Conservation (phyloP, 2,329 filamentous ascomycete genomes). For the Trichoderma lentiforme region DNA sequence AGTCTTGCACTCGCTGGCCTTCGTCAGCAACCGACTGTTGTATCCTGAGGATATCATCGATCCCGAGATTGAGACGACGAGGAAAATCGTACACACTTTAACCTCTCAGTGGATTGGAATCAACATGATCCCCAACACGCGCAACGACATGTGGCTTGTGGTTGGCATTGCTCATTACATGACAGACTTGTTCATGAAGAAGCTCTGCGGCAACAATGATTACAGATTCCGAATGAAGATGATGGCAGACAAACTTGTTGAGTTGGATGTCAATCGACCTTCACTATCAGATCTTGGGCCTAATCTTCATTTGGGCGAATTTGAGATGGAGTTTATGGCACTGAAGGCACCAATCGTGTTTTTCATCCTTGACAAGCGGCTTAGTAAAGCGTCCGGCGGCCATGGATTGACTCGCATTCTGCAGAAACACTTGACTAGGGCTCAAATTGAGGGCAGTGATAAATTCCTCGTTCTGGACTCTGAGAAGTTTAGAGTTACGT, state of each 20-base stretch:
- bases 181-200: conserved; percentile 88
- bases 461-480: conserved; percentile 71
- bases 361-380: conserved; percentile 87
- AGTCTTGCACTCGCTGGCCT: conserved; percentile 76
- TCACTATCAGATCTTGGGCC: conserved; percentile 78
- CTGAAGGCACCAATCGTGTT: conserved; percentile 88
- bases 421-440: conserved; percentile 79
- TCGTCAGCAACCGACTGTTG: conserved; percentile 82
- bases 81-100: conserved; percentile 76
- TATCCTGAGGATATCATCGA: conserved; percentile 85
- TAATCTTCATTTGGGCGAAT: conserved; percentile 72
- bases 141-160: conserved; percentile 82
- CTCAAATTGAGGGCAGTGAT: conserved; percentile 61
- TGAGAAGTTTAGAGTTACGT: conserved; percentile 74
- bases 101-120: conserved; percentile 94
- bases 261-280: conserved; percentile 76
- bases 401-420: conserved; percentile 84
- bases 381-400: conserved; percentile 78
- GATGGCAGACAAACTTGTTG: conserved; percentile 75
- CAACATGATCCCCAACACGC: conserved; percentile 80
- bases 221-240: conserved; percentile 87
- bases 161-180: conserved; percentile 92
- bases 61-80: conserved; percentile 75
- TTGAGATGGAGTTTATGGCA: conserved; percentile 85
- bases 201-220: conserved; percentile 89